These are phyloP conservation scores for Saccharomyces hybrid DNA, from an alignment of 1,139 yeast species.

Conservation along the genomic window DNA sequence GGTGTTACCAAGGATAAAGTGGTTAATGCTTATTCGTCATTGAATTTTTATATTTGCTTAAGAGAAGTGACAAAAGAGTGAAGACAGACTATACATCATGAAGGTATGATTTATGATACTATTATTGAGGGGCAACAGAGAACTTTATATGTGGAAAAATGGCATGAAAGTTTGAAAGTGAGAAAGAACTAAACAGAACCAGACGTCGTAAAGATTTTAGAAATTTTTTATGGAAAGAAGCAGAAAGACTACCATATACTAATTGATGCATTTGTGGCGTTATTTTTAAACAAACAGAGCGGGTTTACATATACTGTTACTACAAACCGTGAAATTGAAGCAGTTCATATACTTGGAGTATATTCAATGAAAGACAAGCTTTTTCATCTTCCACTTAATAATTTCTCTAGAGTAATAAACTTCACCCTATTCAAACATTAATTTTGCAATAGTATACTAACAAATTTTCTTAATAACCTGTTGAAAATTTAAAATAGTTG, in stretches of 20 bases:
- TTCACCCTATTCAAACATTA: background rate
- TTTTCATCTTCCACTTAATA: background rate
- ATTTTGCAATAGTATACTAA: background rate
- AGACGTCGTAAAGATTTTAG: background rate
- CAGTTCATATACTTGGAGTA: background rate
- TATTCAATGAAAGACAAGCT: background rate
- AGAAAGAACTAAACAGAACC: background rate
- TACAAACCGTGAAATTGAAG: background rate
- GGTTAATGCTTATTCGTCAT: background rate
- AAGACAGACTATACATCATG: conserved; percentile 1
- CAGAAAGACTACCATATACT: background rate
- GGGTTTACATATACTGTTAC: background rate
- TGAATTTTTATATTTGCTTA: background rate
- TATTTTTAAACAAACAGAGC: background rate
- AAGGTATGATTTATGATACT: background rate
- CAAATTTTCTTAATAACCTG: background rate
- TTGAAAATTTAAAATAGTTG: conserved; percentile 44
- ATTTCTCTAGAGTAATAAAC: background rate
- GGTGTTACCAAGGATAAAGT: background rate
- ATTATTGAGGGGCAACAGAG: background rate
- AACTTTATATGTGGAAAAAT: background rate
- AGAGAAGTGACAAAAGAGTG: background rate
- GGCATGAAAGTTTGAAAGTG: background rate
- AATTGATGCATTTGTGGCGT: background rate
- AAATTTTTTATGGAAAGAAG: no score